A percentile compares a stretch with the other conserved stretches of the same genome.
Conservation (phyloP, 805 yeast species). For the Lachancea meyersii region DNA sequence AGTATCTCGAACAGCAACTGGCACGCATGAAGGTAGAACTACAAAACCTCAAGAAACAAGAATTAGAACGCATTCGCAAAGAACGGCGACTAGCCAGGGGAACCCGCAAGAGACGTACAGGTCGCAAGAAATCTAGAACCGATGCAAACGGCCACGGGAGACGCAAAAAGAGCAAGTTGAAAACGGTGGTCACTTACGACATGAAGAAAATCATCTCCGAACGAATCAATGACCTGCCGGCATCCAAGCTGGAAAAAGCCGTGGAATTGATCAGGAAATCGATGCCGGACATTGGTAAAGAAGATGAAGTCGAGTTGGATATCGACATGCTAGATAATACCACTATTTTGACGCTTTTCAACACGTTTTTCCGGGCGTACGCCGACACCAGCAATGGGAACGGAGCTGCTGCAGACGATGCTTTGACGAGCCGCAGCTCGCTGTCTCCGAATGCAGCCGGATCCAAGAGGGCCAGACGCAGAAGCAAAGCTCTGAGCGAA, state of each 20-base stretch:
- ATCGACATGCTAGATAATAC: conserved; percentile 85
- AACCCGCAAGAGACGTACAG: conserved; percentile 34
- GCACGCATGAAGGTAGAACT: conserved; percentile 80
- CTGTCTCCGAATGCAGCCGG: conserved; percentile 10
- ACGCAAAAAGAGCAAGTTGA: conserved; percentile 27
- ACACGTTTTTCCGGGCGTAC: conserved; percentile 60
- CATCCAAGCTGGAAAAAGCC: conserved; percentile 75
- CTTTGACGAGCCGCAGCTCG: conserved; percentile 12
- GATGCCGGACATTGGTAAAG: conserved; percentile 50
- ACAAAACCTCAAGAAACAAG: conserved; percentile 73
- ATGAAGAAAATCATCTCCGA: conserved; percentile 94
- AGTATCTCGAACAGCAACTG: conserved; percentile 80
- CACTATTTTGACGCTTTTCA: conserved; percentile 77
- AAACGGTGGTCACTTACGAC: conserved; percentile 70
- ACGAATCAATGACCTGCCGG: conserved; percentile 68
- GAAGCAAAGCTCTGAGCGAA: conserved; percentile 54
- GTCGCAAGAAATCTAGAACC: conserved; percentile 35
- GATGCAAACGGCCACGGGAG: conserved; percentile 11
- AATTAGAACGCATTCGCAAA: conserved; percentile 57
- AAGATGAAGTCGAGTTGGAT: conserved; percentile 94
- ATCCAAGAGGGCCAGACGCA: conserved; percentile 32
- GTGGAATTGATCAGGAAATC: conserved; percentile 78
- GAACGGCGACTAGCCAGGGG: conserved; percentile 43
- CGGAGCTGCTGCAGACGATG: conserved; percentile 10
- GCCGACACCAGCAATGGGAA: conserved; percentile 16